Evolutionary conservation across 2,329 filamentous ascomycete species (phyloP).

Genomic region (Aspergillus ustus): DNA sequence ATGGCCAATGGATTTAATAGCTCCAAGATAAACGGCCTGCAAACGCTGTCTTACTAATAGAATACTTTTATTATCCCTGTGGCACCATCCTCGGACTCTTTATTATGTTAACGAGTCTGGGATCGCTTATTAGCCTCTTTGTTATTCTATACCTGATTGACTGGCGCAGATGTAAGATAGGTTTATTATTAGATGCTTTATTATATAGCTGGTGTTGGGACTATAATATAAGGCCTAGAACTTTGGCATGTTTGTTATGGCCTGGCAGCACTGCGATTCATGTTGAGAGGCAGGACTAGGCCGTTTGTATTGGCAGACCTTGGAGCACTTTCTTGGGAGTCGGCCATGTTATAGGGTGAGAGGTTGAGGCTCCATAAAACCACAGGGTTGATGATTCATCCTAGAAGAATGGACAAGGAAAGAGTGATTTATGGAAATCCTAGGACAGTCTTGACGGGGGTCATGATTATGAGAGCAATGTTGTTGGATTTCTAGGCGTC

Average conservation of each 20-base stretch:
- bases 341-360: too few species aligned
- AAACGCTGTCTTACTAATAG: slow-evolving; percentile 49
- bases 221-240: slow-evolving; percentile 35
- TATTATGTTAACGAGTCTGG: slow-evolving; percentile 40
- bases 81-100: slow-evolving; percentile 46
- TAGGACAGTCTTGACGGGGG: too few species aligned
- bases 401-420: too few species aligned
- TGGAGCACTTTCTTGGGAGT: too few species aligned
- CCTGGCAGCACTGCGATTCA: too few species aligned
- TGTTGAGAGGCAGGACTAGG: too few species aligned
- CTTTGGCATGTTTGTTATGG: slow-evolving; percentile 58
- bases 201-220: slow-evolving; percentile 43
- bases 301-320: too few species aligned
- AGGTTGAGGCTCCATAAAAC: too few species aligned
- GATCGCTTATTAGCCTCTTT: slow-evolving; percentile 40
- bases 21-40: slow-evolving; percentile 51
- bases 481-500: too few species aligned
- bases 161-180: not conserved
- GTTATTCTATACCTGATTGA: slow-evolving; percentile 44
- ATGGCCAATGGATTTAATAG: slow-evolving; percentile 42
- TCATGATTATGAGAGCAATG: too few species aligned
- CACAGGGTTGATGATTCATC: too few species aligned
- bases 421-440: too few species aligned
- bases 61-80: slow-evolving; percentile 47
- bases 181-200: not conserved